Conservation (phyloP, 2,329 filamentous ascomycete species). For the Aurifilum marmelostoma region DNA sequence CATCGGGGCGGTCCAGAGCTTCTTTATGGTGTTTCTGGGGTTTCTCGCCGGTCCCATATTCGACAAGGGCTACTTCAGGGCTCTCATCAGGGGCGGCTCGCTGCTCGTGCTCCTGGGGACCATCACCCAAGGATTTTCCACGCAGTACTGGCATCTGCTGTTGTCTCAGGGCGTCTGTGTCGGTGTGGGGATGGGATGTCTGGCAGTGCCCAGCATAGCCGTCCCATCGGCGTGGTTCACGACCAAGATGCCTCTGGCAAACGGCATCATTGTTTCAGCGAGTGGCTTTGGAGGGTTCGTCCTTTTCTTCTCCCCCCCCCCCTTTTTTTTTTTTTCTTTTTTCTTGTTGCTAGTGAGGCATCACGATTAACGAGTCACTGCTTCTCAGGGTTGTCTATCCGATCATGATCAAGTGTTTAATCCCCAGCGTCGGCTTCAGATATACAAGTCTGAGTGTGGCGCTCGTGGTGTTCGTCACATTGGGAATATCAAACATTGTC, state of each 20-base stretch:
- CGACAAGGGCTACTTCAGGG: constrained; percentile 46
- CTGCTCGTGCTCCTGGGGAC: constrained; percentile 45
- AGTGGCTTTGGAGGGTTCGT: constrained; percentile 29
- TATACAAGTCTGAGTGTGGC: constrained; percentile 23
- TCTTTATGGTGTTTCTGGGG: constrained; percentile 46
- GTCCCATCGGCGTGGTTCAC: constrained; percentile 47
- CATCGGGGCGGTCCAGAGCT: constrained; percentile 49
- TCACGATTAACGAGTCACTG: neutral
- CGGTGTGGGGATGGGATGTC: constrained; percentile 42
- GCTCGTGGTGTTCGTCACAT: constrained; percentile 23
- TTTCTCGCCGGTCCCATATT: constrained; percentile 46
- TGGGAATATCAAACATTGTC: constrained; percentile 24
- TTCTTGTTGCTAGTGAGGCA: neutral
- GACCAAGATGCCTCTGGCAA: constrained; percentile 37
- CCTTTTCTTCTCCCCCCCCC: constrained; percentile 3
- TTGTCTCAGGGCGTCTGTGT: constrained; percentile 31
- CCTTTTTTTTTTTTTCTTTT: no score
- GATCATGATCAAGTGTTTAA: constrained; percentile 26
- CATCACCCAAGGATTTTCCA: constrained; percentile 49
- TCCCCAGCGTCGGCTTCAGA: constrained; percentile 24
- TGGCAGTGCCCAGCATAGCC: constrained; percentile 42
- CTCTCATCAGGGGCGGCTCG: constrained; percentile 41
- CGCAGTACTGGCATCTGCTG: constrained; percentile 47
- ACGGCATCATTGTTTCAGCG: constrained; percentile 38
- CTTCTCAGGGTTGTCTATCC: constrained; percentile 25